Percentiles rank a stretch among this genome's conserved stretches.
Conservation (phyloP, 768 basidiomycete genomes). For the Scleroderma citrinum region DNA sequence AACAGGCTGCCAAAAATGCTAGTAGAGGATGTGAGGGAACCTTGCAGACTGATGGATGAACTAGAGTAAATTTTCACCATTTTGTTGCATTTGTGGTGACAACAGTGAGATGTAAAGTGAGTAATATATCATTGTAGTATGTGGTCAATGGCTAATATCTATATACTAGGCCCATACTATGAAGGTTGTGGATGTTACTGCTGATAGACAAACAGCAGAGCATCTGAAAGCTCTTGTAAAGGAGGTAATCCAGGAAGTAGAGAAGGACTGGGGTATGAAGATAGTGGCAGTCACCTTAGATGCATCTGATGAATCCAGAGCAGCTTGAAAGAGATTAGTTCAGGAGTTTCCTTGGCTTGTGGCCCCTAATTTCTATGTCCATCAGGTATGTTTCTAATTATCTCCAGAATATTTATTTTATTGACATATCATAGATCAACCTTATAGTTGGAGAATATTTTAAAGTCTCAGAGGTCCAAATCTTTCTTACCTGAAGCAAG, state of each 20-base stretch:
- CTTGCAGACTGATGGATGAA: constrained; percentile 34
- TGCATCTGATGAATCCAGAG: constrained; percentile 30
- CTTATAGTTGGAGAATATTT: constrained; percentile 37
- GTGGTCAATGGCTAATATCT: neutral
- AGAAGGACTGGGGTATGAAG: constrained; percentile 18
- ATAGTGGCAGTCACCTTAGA: constrained; percentile 27
- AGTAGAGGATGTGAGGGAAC: constrained; percentile 16
- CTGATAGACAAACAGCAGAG: constrained; percentile 28
- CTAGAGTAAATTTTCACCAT: constrained; percentile 27
- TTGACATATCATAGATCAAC: constrained; percentile 28
- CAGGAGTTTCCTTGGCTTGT: constrained; percentile 21
- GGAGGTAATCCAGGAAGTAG: constrained; percentile 11
- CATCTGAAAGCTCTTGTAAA: constrained; percentile 21
- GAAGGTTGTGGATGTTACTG: constrained; percentile 26
- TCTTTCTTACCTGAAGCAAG: constrained; percentile 31
- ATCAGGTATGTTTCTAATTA: constrained; percentile 28
- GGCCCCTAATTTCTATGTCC: constrained; percentile 30
- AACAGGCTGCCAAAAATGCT: neutral
- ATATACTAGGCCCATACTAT: constrained; percentile 25
- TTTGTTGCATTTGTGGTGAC: constrained; percentile 31
- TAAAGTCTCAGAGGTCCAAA: constrained; percentile 12
- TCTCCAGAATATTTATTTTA: neutral
- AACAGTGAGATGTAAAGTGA: constrained; percentile 12
- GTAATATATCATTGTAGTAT: neutral
- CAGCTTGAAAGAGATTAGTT: constrained; percentile 17